Evolutionary conservation across 2,329 filamentous ascomycete genomes (phyloP).

Genomic region (Claviceps humidiphila): DNA sequence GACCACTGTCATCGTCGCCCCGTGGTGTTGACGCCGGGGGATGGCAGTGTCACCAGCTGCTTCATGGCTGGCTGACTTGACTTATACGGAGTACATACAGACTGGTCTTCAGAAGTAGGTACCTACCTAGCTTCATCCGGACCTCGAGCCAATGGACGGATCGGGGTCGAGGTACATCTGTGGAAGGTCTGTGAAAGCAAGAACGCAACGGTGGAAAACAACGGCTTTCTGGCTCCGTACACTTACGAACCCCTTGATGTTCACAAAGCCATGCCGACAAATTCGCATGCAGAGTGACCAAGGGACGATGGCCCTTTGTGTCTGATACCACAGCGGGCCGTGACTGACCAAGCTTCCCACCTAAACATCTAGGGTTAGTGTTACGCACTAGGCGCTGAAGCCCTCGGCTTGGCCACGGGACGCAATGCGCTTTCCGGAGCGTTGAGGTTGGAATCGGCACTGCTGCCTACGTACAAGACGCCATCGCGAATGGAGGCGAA

Average conservation of each 20-base stretch:
- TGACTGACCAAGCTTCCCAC: too few relatives aligned
- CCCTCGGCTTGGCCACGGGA: background rate
- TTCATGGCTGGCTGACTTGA: background rate
- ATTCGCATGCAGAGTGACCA: background rate
- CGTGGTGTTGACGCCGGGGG: background rate
- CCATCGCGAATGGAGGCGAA: background rate
- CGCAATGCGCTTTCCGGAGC: background rate
- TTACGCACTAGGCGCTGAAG: background rate
- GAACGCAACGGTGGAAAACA: too few relatives aligned
- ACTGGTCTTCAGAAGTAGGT: too few relatives aligned
- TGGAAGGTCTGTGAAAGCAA: too few relatives aligned
- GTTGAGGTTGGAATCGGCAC: background rate
- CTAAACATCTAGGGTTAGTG: too few relatives aligned
- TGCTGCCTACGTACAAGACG: background rate
- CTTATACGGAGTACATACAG: background rate
- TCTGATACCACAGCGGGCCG: too few relatives aligned
- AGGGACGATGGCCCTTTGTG: background rate
- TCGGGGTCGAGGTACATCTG: too few relatives aligned
- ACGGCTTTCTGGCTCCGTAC: too few relatives aligned
- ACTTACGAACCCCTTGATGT: background rate
- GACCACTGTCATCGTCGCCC: background rate
- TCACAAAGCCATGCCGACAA: background rate
- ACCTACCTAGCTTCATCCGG: too few relatives aligned
- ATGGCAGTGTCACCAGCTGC: background rate
- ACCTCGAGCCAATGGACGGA: too few relatives aligned